Evolutionary conservation across 2,329 filamentous ascomycete genomes (phyloP), one percentile per base, ranked within the genome.

Genomic region (Coniochaeta sp.): DNA sequence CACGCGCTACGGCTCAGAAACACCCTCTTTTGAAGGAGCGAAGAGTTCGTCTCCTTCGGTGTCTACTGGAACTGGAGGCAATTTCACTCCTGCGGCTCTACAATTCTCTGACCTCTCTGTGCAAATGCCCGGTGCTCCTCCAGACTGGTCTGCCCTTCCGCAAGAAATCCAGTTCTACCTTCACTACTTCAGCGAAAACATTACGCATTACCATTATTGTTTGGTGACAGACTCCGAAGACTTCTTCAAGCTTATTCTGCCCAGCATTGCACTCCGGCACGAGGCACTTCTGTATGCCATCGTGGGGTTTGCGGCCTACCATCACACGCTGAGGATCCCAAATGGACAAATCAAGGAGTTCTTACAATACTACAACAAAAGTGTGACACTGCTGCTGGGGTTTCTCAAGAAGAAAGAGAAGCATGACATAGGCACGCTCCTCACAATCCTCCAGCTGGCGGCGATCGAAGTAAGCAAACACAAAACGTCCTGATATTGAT

Each of bases 361-460:
- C 60, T 74, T 97, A 26, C 81, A 84, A 53, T 96, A 95, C 63
- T 96, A 97, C 72, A 91, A 96, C 67, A 86, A 83, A 63, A 91
- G 92, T 9, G 86, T 99, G 26, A 86, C 81, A 1, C 71, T 90
- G 24, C 77, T 99, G 16, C 76, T 95, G 8, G 76, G 78, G 30
- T 86, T 83, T 4, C 71, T 97, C 16, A 82, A 83, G 55, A 83
- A 79, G 51, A 84, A 83, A 52, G 85, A 90, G 56, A 82, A 81
- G 54, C 84, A 89, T 57, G 86, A 74, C 30, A 76, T 91, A 48
- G 81, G 85, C 6, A 96, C 86, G 0, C 74, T 97, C 28, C 67
- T 96, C 54, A 95, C 92, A 0, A 91, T 97, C 18, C 72, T 99
- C 38, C 91, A 97, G 62, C 79, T 97, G 48, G 91, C 91, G 51